phyloP scores from a whole-genome alignment of 1,284 basidiomycete species.

The Phlebopus sp. region DNA sequence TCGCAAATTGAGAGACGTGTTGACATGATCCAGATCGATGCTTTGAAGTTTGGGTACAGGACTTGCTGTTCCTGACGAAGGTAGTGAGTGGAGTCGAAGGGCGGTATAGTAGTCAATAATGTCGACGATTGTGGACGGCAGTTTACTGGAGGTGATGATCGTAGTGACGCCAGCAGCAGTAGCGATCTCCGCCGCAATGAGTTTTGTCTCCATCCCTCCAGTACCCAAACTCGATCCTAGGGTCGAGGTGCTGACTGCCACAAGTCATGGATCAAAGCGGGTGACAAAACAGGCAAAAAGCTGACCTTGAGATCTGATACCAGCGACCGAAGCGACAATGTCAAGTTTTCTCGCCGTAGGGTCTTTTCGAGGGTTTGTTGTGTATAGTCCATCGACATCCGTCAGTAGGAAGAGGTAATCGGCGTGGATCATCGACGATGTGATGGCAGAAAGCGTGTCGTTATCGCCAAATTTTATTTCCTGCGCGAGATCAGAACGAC shows the following conservation, averaged over 20 bases:
- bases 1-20: conserved; percentile 16
- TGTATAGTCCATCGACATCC: conserved; percentile 96
- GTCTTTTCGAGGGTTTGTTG: conserved; percentile 91
- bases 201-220: conserved; percentile 98
- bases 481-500: conserved; percentile 37
- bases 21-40: conserved; percentile 28
- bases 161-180: conserved; percentile 96
- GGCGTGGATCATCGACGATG: conserved; percentile 94
- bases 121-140: conserved; percentile 73
- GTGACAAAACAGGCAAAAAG: background rate
- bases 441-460: conserved; percentile 96
- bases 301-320: conserved; percentile 78
- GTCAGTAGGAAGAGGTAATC: conserved; percentile 97
- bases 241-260: conserved; percentile 83
- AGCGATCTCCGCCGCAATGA: conserved; percentile 97
- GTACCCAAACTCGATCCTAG: conserved; percentile 93
- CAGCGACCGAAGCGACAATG: conserved; percentile 79
- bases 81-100: conserved; percentile 35
- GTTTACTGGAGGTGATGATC: conserved; percentile 82
- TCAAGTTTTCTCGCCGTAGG: conserved; percentile 80
- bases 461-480: conserved; percentile 99
- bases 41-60: conserved; percentile 31
- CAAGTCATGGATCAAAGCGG: conserved; percentile 1
- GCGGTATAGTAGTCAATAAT: conserved; percentile 77
- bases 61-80: conserved; percentile 39